phyloP scores from a whole-genome alignment of 176 grass and related monocot species.

The Oryza meyeriana region DNA sequence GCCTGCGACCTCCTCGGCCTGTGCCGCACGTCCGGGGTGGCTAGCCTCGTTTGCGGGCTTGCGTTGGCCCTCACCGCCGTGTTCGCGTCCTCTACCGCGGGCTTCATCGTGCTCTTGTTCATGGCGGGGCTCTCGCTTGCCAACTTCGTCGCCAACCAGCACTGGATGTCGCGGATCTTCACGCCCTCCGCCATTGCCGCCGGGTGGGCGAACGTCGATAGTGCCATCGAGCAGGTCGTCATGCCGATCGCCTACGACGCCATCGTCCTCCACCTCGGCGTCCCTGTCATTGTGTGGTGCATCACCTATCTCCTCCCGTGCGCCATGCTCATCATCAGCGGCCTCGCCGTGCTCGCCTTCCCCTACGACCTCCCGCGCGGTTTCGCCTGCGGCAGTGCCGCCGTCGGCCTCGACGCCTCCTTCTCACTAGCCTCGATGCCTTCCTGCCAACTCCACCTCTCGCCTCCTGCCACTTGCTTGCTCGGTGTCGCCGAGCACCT shows the following conservation, averaged over 20 bases:
- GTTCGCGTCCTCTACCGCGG: conserved; percentile 32
- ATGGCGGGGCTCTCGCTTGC: conserved; percentile 60
- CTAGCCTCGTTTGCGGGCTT: conserved; percentile 36
- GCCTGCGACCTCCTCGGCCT: conserved; percentile 69
- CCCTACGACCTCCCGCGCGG: conserved; percentile 60
- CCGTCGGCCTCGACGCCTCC: no score
- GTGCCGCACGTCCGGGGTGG: conserved; percentile 36
- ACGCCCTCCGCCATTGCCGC: conserved; percentile 52
- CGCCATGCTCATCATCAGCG: conserved; percentile 46
- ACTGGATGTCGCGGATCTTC: conserved; percentile 86
- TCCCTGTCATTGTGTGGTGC: conserved; percentile 41
- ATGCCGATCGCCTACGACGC: conserved; percentile 64
- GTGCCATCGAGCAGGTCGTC: conserved; percentile 54
- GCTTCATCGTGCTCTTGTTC: conserved; percentile 61
- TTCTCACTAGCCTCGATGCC: no score
- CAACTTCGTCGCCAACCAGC: conserved; percentile 86
- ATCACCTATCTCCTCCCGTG: conserved; percentile 61
- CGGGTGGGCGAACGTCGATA: conserved; percentile 69
- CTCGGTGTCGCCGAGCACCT: no score
- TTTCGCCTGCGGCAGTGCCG: background rate
- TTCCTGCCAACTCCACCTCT: no score
- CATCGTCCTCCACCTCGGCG: conserved; percentile 46
- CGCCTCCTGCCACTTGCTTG: no score
- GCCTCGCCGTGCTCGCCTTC: conserved; percentile 61
- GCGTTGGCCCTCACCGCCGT: conserved; percentile 29